A percentile compares a stretch with the other conserved stretches of the same genome.
phyloP scores from a whole-genome alignment of 768 basidiomycete genomes.

The Coprinopsis cinerea region DNA sequence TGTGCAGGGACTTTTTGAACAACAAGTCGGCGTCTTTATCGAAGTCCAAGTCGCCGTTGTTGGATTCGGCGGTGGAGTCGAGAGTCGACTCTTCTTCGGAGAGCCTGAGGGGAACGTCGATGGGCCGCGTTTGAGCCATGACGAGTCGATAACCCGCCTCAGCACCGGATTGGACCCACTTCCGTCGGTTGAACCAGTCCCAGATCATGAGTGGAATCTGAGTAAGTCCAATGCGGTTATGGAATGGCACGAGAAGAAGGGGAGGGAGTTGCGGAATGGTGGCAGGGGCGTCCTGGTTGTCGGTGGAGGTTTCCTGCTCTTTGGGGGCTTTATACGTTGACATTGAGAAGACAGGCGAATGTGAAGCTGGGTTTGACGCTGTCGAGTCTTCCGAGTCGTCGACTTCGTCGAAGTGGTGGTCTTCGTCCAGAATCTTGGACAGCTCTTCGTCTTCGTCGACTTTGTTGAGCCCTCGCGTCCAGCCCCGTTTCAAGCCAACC shows the following conservation, averaged over 20 bases:
- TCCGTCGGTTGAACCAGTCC: constrained; percentile 88
- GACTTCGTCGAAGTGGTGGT: constrained; percentile 75
- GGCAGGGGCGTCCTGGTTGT: constrained; percentile 2
- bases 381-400: constrained; percentile 22
- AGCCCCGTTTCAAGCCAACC: constrained; percentile 79
- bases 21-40: constrained; percentile 59
- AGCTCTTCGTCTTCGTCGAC: constrained; percentile 68
- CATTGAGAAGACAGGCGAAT: constrained; percentile 6
- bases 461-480: constrained; percentile 65
- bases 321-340: constrained; percentile 4
- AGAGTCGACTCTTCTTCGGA: constrained; percentile 14
- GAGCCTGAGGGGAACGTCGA: constrained; percentile 29
- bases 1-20: constrained; percentile 57
- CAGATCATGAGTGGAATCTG: constrained; percentile 87
- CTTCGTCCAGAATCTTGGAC: constrained; percentile 59
- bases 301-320: constrained; percentile 43
- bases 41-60: constrained; percentile 68
- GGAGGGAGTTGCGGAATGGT: constrained; percentile 72
- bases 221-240: constrained; percentile 71
- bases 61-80: constrained; percentile 9
- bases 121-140: constrained; percentile 52
- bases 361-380: not conserved
- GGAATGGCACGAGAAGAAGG: constrained; percentile 68
- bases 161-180: constrained; percentile 73
- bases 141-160: constrained; percentile 78